Conservation (phyloP, 371 early-diverging fungal genomes). For the Furculomyces boomerangus region DNA sequence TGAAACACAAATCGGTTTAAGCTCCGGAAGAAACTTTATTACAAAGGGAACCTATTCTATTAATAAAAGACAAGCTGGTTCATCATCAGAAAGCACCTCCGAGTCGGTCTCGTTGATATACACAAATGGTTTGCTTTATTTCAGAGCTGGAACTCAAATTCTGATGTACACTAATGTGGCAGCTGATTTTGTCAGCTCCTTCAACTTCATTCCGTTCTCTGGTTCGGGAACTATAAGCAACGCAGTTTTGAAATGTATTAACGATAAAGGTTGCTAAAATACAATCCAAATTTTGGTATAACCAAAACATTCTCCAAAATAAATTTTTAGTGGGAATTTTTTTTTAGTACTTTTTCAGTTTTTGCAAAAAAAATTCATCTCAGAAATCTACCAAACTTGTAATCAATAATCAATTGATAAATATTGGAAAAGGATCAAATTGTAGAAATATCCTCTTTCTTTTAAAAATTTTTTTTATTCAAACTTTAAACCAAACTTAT, state of each 20-base stretch:
- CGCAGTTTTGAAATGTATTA: not conserved
- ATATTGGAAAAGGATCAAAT: no score
- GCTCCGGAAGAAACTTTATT: not conserved
- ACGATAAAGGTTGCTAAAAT: not conserved
- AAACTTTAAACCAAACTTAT: no score
- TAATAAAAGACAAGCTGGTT: not conserved
- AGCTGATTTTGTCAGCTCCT: not conserved
- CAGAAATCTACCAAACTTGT: no score
- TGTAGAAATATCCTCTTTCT: no score
- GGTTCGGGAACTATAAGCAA: not conserved
- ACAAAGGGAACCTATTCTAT: not conserved
- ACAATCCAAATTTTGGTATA: no score
- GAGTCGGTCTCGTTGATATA: not conserved
- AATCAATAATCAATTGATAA: no score
- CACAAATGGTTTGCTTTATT: not conserved
- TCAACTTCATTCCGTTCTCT: not conserved
- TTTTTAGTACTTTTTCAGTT: no score
- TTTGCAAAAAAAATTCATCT: no score
- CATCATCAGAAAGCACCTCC: not conserved
- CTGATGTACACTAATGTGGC: not conserved
- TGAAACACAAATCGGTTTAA: not conserved
- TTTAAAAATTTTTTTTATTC: no score
- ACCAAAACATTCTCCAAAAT: no score
- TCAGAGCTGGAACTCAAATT: not conserved
- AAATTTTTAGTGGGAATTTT: no score